Evolutionary conservation across 2,329 filamentous ascomycete genomes (phyloP), one percentile per base, ranked within the genome.

Genomic region (Emmonsiellopsis sp.): DNA sequence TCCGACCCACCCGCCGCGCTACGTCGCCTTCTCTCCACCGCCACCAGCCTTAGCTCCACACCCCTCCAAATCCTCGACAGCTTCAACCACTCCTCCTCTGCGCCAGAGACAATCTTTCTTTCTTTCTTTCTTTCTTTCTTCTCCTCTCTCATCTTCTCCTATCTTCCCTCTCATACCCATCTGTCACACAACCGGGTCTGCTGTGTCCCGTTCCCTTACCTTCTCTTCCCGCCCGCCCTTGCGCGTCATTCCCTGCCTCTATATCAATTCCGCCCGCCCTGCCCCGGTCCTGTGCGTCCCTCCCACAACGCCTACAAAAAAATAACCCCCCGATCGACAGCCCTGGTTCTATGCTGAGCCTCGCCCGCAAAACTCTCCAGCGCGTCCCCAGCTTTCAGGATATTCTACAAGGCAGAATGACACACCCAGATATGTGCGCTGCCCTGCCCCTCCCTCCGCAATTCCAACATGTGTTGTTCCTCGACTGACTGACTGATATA

Each of bases 401-500:
- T 66, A 69, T 72, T 59, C 64, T 72, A 62, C 69, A 72, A 71
- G 69, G 70, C 70, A 73, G 68, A 63, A 73, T 72, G 70, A 70
- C 67, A 65, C 67, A 70, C 65, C 70, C 70, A 60, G 70, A 73
- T 58, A 71, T 73, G 70, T 73, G 67, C 66, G 69, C 13, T n/a
- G 26, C 16, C 15, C 16, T 26, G n/a, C 13, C 15, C 9, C 15
- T 20, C 32, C 3, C 8, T 20, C 34, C 34, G 31, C 47, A 48
- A 31, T 44, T 38, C 50, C 7, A 7, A 5, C n/a, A 26, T 47
- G 8, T 34, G 15, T 16, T 40, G 3, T 31, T 35, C 11, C 16
- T 32, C 46, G 11, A n/a, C 30, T 54, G 35, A 38, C 16, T 47
- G 51, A 11, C 41, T 48, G 51, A 52, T 73, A 94, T 73, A 94